These are phyloP conservation scores for Kodamaea laetipori DNA, from an alignment of 805 yeast genomes.

Conservation along the genomic window DNA sequence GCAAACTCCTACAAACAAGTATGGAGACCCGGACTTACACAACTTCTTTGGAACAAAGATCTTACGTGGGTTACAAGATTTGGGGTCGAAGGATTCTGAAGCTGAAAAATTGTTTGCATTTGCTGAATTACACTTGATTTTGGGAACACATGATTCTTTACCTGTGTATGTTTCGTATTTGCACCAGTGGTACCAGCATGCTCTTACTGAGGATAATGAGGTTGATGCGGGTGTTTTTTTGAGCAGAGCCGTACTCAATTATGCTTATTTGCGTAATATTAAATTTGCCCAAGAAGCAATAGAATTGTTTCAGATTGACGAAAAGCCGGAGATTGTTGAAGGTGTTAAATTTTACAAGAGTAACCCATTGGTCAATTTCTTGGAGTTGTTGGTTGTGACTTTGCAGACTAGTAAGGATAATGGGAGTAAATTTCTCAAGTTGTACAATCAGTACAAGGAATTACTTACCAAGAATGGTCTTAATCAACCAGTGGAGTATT, in stretches of 20 bases:
- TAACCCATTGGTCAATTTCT: slow-evolving; percentile 59
- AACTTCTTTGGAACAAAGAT: slow-evolving; percentile 72
- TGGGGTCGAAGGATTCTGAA: slow-evolving; percentile 20
- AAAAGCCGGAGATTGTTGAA: slow-evolving; percentile 19
- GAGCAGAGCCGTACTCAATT: slow-evolving; percentile 71
- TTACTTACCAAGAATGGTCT: slow-evolving; percentile 38
- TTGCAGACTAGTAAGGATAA: slow-evolving; percentile 49
- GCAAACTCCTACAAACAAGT: slow-evolving; percentile 43
- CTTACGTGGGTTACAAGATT: slow-evolving; percentile 34
- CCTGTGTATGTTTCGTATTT: slow-evolving; percentile 47
- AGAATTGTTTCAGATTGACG: slow-evolving; percentile 22
- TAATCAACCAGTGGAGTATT: slow-evolving; percentile 48
- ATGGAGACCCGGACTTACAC: slow-evolving; percentile 78
- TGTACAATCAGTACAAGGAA: slow-evolving; percentile 52
- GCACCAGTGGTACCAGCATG: slow-evolving; percentile 37
- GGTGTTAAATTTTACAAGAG: slow-evolving; percentile 38
- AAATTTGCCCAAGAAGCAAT: slow-evolving; percentile 51
- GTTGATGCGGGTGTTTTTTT: slow-evolving; percentile 41
- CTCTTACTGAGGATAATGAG: slow-evolving; percentile 13
- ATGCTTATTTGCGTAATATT: slow-evolving; percentile 65
- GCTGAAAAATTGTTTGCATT: slow-evolving; percentile 53
- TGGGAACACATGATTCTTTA: slow-evolving; percentile 61
- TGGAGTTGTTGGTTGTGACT: slow-evolving; percentile 64
- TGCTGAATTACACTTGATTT: slow-evolving; percentile 71
- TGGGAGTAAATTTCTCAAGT: slow-evolving; percentile 50